These are phyloP conservation scores for Chalciporus chontae DNA, from an alignment of 768 basidiomycete genomes.

Conservation along the genomic window DNA sequence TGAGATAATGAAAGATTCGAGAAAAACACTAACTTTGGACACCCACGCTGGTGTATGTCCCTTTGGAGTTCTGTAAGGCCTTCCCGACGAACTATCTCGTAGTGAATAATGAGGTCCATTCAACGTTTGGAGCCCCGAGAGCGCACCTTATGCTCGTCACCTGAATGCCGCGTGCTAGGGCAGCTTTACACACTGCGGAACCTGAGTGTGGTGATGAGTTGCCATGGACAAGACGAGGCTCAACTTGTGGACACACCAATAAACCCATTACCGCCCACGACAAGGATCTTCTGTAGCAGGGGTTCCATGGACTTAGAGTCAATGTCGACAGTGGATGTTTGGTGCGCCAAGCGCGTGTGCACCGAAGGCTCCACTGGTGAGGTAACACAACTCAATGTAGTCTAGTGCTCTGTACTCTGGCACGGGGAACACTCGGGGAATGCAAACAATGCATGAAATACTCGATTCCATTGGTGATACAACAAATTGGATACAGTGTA, in stretches of 20 bases:
- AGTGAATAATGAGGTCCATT: not conserved
- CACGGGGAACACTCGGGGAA: no score
- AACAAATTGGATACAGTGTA: not conserved
- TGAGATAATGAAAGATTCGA: conserved; percentile 5
- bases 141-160: conserved; percentile 85
- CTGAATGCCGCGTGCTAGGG: conserved; percentile 75
- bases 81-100: conserved; percentile 73
- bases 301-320: conserved; percentile 12
- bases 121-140: not conserved
- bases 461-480: not conserved
- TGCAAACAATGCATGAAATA: not conserved
- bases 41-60: conserved; percentile 90
- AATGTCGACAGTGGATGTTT: no score
- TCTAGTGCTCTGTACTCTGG: no score
- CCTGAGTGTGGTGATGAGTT: conserved; percentile 46
- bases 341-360: no score
- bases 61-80: conserved; percentile 81
- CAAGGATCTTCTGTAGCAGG: conserved; percentile 66
- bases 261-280: conserved; percentile 98
- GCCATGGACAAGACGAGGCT: not conserved
- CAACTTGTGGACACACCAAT: conserved; percentile 63
- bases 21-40: conserved; percentile 48
- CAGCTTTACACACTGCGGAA: conserved; percentile 89
- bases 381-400: no score
- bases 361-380: no score